Evolutionary conservation across 306 rosid genomes (phyloP).

Genomic region (Trifolium dubium): DNA sequence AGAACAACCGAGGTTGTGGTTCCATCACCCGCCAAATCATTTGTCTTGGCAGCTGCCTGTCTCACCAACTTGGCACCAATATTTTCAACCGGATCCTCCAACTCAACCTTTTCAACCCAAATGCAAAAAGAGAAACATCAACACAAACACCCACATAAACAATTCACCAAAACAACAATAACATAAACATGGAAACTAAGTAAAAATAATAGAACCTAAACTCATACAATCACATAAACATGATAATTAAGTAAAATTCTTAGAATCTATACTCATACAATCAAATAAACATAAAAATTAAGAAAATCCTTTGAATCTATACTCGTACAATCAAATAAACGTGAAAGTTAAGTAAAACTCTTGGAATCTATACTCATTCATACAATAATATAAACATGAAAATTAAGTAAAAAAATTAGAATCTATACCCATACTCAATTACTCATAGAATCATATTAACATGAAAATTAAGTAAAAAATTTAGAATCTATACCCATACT

Average conservation of each 20-base stretch:
- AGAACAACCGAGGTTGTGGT: constrained; percentile 98
- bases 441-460: background rate
- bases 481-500: background rate
- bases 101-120: constrained; percentile 68
- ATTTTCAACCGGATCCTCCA: constrained; percentile 99
- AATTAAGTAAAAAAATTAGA: background rate
- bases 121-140: background rate
- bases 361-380: background rate
- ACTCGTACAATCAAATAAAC: background rate
- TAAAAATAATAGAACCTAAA: background rate
- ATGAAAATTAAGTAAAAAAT: background rate
- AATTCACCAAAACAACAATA: background rate
- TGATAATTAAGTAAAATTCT: background rate
- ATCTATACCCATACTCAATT: background rate
- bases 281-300: background rate
- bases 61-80: constrained; percentile 98
- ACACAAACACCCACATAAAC: background rate
- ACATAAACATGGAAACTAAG: background rate
- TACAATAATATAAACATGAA: background rate
- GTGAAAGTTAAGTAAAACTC: background rate
- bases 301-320: too few relatives aligned
- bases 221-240: background rate
- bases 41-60: constrained; percentile 99
- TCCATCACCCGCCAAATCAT: constrained; percentile 99
- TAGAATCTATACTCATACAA: background rate